phyloP scores from a whole-genome alignment of 345 rosid species.

The Arabidopsis arenosa region DNA sequence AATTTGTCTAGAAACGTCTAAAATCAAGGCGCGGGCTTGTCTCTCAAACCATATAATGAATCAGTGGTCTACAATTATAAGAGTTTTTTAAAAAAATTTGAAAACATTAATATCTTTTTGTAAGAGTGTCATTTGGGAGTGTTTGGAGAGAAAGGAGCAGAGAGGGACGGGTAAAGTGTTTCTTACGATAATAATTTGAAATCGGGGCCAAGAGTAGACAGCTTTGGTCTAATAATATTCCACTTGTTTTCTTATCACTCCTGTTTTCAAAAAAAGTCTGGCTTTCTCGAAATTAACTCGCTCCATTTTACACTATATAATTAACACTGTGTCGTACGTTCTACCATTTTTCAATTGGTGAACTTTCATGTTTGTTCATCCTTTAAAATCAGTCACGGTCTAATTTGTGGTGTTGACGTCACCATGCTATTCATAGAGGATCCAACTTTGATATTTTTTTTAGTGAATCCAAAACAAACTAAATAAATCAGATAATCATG shows the following conservation, averaged over 20 bases:
- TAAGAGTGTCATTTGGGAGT: slow-evolving; percentile 18
- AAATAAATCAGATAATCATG: neutral
- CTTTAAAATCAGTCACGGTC: neutral
- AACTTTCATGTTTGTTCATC: neutral
- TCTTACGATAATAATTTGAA: slow-evolving; percentile 32
- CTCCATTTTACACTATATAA: neutral
- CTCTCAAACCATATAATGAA: slow-evolving; percentile 13
- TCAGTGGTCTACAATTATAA: slow-evolving; percentile 25
- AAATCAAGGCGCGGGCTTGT: slow-evolving; percentile 41
- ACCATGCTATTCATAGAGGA: neutral
- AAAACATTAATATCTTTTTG: slow-evolving; percentile 18
- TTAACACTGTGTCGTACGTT: slow-evolving; percentile 15
- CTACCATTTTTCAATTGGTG: neutral
- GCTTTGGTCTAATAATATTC: slow-evolving; percentile 41
- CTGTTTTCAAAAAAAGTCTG: slow-evolving; percentile 15
- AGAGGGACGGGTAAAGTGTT: slow-evolving; percentile 45
- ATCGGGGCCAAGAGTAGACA: slow-evolving; percentile 41
- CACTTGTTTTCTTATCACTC: slow-evolving; percentile 33
- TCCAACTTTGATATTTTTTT: no score
- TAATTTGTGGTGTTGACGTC: neutral
- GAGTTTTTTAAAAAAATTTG: neutral
- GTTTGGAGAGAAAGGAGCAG: slow-evolving; percentile 40
- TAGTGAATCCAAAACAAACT: no score
- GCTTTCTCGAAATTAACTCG: slow-evolving; percentile 21
- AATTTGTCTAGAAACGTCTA: slow-evolving; percentile 21